These are phyloP conservation scores for Stagonosporopsis cucurbitacearum DNA, from an alignment of 2,329 filamentous ascomycete species.

Conservation along the genomic window DNA sequence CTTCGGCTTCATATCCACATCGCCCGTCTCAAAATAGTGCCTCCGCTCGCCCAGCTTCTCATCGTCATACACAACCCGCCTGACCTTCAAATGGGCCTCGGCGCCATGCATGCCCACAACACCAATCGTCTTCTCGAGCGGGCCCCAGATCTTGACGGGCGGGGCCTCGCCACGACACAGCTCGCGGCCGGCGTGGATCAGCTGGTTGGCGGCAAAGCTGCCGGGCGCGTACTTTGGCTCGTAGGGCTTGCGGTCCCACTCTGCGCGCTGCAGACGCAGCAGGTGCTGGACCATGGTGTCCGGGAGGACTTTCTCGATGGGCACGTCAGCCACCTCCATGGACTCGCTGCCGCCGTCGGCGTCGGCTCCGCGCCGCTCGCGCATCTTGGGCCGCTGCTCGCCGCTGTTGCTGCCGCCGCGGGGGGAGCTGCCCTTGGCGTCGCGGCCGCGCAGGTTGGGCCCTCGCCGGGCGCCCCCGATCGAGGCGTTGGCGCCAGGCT, in stretches of 20 bases:
- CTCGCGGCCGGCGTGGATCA: slow-evolving; percentile 42
- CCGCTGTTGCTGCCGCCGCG: slow-evolving; percentile 16
- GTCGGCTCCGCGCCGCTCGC: slow-evolving; percentile 24
- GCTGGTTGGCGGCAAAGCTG: slow-evolving; percentile 40
- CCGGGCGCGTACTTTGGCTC: slow-evolving; percentile 45
- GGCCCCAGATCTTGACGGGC: slow-evolving; percentile 38
- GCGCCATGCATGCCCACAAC: slow-evolving; percentile 46
- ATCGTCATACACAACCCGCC: slow-evolving; percentile 32
- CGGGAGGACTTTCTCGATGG: slow-evolving; percentile 26
- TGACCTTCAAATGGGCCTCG: slow-evolving; percentile 33
- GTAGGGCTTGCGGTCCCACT: slow-evolving; percentile 46
- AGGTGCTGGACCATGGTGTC: slow-evolving; percentile 44
- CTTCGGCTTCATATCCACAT: slow-evolving; percentile 7
- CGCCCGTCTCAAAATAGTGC: slow-evolving; percentile 12
- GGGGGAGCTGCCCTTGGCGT: slow-evolving; percentile 3
- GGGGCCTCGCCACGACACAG: slow-evolving; percentile 43
- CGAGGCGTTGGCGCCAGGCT: slow-evolving; percentile 4
- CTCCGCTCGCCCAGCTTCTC: slow-evolving; percentile 28
- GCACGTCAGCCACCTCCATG: slow-evolving; percentile 14
- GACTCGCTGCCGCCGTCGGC: slow-evolving; percentile 4
- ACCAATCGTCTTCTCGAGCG: slow-evolving; percentile 39
- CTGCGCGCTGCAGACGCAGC: slow-evolving; percentile 42
- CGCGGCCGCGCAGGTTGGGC: slow-evolving; percentile 37
- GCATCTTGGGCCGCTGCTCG: slow-evolving; percentile 29
- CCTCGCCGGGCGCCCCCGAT: slow-evolving; percentile 21